Evolutionary conservation across 2,329 filamentous ascomycete genomes (phyloP).

Genomic region (Pseudogymnoascus sp.): DNA sequence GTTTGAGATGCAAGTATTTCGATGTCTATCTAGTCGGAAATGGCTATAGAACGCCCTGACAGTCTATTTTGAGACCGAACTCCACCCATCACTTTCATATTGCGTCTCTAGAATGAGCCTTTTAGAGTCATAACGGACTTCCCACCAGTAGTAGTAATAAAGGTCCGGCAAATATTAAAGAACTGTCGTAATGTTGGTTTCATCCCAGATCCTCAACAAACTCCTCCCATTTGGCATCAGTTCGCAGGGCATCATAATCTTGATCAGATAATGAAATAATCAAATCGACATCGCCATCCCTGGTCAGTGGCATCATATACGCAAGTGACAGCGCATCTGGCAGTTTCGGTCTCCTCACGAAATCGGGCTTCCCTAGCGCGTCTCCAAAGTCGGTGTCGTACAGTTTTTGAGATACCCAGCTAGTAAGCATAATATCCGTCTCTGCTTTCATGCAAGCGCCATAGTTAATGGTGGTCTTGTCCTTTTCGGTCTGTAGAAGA

Average conservation of each 20-base stretch:
- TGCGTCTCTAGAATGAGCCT: background rate
- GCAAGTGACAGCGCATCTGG: background rate
- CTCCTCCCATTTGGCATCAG: background rate
- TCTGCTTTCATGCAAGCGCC: background rate
- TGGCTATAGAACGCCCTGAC: background rate
- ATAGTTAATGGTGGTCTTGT: constrained; percentile 6
- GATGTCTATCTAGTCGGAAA: background rate
- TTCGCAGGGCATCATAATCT: background rate
- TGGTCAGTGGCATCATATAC: constrained; percentile 4
- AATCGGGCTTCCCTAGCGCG: background rate
- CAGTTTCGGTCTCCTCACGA: background rate
- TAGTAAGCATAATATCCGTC: background rate
- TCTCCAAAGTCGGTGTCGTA: background rate
- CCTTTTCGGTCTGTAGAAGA: background rate
- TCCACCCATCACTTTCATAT: background rate
- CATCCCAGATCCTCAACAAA: background rate
- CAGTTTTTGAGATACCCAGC: background rate
- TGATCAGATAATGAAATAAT: background rate
- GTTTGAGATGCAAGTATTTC: background rate
- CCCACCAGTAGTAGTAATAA: no score
- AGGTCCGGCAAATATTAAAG: background rate
- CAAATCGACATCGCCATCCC: background rate
- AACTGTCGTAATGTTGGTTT: background rate
- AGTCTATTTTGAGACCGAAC: background rate
- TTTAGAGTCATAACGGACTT: background rate